phyloP scores from a whole-genome alignment of 768 basidiomycete species.

The Pisolithus tinctorius region DNA sequence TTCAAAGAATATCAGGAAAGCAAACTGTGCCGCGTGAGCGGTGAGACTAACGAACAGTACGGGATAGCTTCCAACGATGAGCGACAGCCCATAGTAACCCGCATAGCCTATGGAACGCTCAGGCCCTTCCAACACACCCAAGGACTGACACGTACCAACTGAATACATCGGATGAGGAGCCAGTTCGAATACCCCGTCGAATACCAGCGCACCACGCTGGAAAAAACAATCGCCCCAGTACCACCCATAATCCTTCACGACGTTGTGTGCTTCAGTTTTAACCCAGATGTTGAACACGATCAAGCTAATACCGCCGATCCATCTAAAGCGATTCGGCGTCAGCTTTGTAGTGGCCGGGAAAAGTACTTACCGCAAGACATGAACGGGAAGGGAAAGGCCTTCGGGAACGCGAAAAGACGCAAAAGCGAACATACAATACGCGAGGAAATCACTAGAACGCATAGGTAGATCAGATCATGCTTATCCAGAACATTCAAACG shows the following conservation, averaged over 20 bases:
- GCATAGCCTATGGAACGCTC: constrained; percentile 60
- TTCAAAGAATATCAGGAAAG: constrained; percentile 92
- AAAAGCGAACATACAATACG: constrained; percentile 94
- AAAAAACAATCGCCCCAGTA: constrained; percentile 95
- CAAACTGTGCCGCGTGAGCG: constrained; percentile 94
- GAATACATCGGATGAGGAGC: constrained; percentile 97
- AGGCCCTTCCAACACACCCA: background rate
- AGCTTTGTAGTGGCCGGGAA: background rate
- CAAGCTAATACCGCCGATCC: constrained; percentile 78
- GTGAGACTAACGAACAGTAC: constrained; percentile 92
- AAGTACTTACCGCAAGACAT: constrained; percentile 63
- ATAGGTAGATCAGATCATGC: constrained; percentile 2
- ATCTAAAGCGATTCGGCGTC: constrained; percentile 39
- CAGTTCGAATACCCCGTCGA: constrained; percentile 96
- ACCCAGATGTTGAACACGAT: constrained; percentile 98
- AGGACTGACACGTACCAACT: constrained; percentile 41
- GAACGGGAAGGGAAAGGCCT: constrained; percentile 63
- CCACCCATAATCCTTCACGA: constrained; percentile 98
- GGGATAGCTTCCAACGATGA: constrained; percentile 82
- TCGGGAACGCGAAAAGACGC: constrained; percentile 85
- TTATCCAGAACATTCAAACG: background rate
- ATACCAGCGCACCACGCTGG: constrained; percentile 87
- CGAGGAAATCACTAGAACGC: constrained; percentile 73
- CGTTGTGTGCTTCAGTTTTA: constrained; percentile 94
- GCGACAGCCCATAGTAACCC: constrained; percentile 94